phyloP scores from a whole-genome alignment of 108 stramenopile genomes.

The Aurantiochytrium sp. region DNA sequence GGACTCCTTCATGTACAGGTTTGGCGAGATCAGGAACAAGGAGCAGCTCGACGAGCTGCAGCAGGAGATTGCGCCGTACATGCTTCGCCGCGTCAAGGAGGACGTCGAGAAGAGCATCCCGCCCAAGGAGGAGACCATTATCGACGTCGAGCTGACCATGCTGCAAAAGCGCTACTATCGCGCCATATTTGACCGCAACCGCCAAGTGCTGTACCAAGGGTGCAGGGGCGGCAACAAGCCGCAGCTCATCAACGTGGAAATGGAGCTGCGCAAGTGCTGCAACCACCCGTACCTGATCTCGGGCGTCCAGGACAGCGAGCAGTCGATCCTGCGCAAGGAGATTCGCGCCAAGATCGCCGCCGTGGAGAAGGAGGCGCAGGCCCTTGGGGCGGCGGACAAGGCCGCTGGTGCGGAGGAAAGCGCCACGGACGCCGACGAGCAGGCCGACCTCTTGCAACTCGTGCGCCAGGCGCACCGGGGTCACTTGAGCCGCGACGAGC shows the following conservation, averaged over 20 bases:
- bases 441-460: not conserved
- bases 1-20: slow-evolving; percentile 78
- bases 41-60: slow-evolving; percentile 87
- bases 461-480: not conserved
- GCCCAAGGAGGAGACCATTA: slow-evolving; percentile 94
- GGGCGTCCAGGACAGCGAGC: slow-evolving; percentile 86
- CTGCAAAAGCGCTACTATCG: slow-evolving; percentile 98
- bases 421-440: not conserved
- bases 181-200: slow-evolving; percentile 95
- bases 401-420: not conserved
- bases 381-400: not conserved
- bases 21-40: slow-evolving; percentile 81
- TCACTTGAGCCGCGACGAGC: not conserved
- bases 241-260: slow-evolving; percentile 97
- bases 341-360: slow-evolving; percentile 63
- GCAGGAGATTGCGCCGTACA: slow-evolving; percentile 83
- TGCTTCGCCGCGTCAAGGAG: slow-evolving; percentile 90
- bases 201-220: slow-evolving; percentile 85
- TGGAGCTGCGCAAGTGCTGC: slow-evolving; percentile 98
- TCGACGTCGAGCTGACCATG: slow-evolving; percentile 96
- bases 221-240: slow-evolving; percentile 43
- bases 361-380: not conserved
- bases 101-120: slow-evolving; percentile 99
- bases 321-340: slow-evolving; percentile 71
- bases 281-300: slow-evolving; percentile 96